Evolutionary conservation across 192 early-diverging fungal genomes (phyloP).

Genomic region (Rhizoclosmatium sp.): DNA sequence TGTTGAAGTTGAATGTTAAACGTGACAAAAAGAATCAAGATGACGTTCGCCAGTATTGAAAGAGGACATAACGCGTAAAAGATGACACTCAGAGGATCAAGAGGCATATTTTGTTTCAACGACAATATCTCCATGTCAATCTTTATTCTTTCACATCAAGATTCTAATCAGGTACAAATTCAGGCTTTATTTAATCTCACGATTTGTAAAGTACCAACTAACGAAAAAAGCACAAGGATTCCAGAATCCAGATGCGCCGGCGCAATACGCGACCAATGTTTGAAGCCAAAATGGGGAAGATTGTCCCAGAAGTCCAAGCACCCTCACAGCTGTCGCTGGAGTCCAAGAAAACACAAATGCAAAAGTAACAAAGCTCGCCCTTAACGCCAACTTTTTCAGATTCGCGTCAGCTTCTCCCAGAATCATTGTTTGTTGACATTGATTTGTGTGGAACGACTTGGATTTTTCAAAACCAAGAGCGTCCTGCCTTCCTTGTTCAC

Average conservation of each 20-base stretch:
- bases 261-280: not conserved
- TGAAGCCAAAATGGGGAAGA: not conserved
- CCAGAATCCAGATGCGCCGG: conserved; percentile 11
- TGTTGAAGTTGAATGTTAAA: not conserved
- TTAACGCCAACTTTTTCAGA: not conserved
- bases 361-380: not conserved
- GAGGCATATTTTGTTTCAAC: not conserved
- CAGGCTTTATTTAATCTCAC: not conserved
- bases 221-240: conserved; percentile 20
- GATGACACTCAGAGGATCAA: not conserved
- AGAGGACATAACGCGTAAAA: not conserved
- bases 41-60: not conserved
- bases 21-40: not conserved
- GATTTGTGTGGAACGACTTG: not conserved
- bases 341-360: conserved; percentile 23
- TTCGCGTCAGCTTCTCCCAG: not conserved
- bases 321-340: not conserved
- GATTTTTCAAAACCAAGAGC: not conserved
- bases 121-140: not conserved
- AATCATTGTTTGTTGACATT: not conserved
- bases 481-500: not conserved
- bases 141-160: not conserved
- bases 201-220: conserved; percentile 1
- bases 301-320: not conserved
- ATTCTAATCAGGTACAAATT: not conserved